Evolutionary conservation across 2,329 filamentous ascomycete species (phyloP), one percentile per base, ranked within the genome.

Genomic region (Neocatenulostroma microsporum): DNA sequence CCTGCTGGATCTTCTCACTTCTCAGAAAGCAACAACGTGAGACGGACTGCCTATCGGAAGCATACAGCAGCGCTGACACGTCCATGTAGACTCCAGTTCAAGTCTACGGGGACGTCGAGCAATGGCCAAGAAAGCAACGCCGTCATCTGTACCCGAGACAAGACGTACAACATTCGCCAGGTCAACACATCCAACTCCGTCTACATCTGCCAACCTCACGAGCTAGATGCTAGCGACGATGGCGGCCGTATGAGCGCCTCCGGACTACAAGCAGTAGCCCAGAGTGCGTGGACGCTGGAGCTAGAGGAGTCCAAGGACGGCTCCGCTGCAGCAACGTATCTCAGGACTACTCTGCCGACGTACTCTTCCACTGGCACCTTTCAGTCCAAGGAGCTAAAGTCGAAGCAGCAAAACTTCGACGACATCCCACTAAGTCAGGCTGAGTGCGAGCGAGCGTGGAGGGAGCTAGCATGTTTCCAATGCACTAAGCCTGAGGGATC

Each of bases 151-250:
- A 78, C 74, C 2, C 60, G 65, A 8, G 62, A 63, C 36, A 64
- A 70, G 46, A 76, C 75, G 9, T 81, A 71, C 60, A 67, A 70
- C 40, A 59, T 80, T 34, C 74, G 75, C 47, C 76, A 80, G 56
- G 76, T 80, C 35, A 75, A 77, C 48, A 79, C 76, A 12, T 80
- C 76, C 18, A 81, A 81, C 47, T 75, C 73, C 23, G 64, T 80
- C 38, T 73, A 74, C 55, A 53, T 80, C 24, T 61, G 74, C 17
- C 61, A 61, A 33, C 64, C 64, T 0, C 38, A 50, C 8, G 12
- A 33, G 20, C 13, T 14, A 57, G 15, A 53, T n/a, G 42, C 33
- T 27, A 36, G 36, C 21, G 36, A 33, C 23, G 36, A 40, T 45
- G 46, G 46, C 3, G 55, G 48, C 19, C 55, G 24, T 54, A 48